Evolutionary conservation across 345 rosid species (phyloP).

Genomic region (Arabis hirsuta): DNA sequence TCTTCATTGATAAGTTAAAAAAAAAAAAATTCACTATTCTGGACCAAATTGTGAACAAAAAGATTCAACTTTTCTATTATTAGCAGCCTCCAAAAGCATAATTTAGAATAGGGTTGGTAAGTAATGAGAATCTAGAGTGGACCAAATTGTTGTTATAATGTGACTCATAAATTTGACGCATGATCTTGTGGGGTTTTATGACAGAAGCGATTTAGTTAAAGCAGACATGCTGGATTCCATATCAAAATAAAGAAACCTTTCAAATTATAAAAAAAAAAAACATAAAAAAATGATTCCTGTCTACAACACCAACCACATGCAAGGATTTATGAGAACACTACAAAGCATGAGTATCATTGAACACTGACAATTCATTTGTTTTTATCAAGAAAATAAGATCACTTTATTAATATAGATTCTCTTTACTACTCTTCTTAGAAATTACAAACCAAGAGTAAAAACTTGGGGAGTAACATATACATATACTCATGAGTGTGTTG

Average conservation of each 20-base stretch:
- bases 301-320: slow-evolving; percentile 45
- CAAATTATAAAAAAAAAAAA: background rate
- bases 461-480: slow-evolving; percentile 12
- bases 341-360: slow-evolving; percentile 29
- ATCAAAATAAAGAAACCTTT: slow-evolving; percentile 16
- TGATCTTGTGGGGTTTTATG: slow-evolving; percentile 33
- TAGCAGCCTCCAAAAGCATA: slow-evolving; percentile 30
- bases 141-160: slow-evolving; percentile 31
- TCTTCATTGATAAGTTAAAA: slow-evolving; percentile 10
- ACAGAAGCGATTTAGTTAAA: slow-evolving; percentile 33
- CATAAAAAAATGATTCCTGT: slow-evolving; percentile 14
- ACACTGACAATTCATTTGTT: slow-evolving; percentile 20
- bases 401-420: slow-evolving; percentile 12
- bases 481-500: slow-evolving; percentile 10
- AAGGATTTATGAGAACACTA: slow-evolving; percentile 29
- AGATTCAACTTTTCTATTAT: slow-evolving; percentile 17
- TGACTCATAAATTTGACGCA: slow-evolving; percentile 35
- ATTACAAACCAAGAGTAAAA: slow-evolving; percentile 28
- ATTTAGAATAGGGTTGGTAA: slow-evolving; percentile 1
- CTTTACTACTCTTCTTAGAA: slow-evolving; percentile 21
- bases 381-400: slow-evolving; percentile 16
- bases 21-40: slow-evolving; percentile 25
- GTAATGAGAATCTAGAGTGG: slow-evolving; percentile 27
- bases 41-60: slow-evolving; percentile 3
- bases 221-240: slow-evolving; percentile 34